phyloP scores from a whole-genome alignment of 768 basidiomycete species.

The Stropharia rugosoannulata region DNA sequence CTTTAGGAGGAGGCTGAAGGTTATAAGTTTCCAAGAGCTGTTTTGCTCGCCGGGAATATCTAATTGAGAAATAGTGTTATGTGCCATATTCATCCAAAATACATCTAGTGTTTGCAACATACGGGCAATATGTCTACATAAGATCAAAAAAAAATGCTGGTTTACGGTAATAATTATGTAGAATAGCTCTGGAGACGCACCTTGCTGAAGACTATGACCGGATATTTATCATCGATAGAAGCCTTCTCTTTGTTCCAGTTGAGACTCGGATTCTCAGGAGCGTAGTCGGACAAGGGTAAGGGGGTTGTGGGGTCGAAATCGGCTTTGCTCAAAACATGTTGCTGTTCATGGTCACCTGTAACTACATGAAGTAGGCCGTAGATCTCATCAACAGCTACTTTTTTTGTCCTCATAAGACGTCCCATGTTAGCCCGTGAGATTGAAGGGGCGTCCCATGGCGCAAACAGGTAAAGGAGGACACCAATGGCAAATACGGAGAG shows the following conservation, averaged over 20 bases:
- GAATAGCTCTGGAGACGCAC: conserved; percentile 30
- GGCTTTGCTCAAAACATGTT: conserved; percentile 38
- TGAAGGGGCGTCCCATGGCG: conserved; percentile 41
- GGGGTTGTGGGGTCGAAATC: conserved; percentile 46
- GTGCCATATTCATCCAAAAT: background rate
- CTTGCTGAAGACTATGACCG: conserved; percentile 83
- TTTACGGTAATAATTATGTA: background rate
- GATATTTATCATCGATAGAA: conserved; percentile 47
- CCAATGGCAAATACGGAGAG: conserved; percentile 30
- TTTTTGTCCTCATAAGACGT: conserved; percentile 32
- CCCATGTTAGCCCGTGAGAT: conserved; percentile 40
- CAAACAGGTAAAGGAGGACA: conserved; percentile 39
- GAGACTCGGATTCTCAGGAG: conserved; percentile 39
- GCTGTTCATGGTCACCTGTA: conserved; percentile 42
- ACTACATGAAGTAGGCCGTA: conserved; percentile 72
- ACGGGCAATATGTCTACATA: conserved; percentile 73
- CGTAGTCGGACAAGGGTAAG: conserved; percentile 54
- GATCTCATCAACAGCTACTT: conserved; percentile 51
- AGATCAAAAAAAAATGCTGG: background rate
- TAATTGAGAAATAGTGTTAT: conserved; percentile 20
- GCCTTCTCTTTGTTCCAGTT: conserved; percentile 45
- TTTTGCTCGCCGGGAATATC: conserved; percentile 63
- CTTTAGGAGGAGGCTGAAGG: conserved; percentile 60
- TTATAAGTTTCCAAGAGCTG: conserved; percentile 59
- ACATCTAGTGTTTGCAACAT: conserved; percentile 31